Conservation (phyloP, 257 asterid genomes). For the Solanum rostratum region DNA sequence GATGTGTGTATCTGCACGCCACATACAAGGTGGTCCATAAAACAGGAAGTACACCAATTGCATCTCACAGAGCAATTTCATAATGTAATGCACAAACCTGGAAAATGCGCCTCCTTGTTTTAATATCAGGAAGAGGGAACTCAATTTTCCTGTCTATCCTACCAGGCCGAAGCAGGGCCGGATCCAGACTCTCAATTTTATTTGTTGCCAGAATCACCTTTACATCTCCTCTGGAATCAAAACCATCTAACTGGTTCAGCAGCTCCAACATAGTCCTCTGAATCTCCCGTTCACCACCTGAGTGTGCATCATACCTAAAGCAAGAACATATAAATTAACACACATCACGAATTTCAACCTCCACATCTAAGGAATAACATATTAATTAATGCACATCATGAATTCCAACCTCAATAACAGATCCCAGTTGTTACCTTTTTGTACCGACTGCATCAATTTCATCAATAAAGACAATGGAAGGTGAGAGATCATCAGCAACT, state of each 20-base stretch:
- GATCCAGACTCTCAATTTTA: slow-evolving; percentile 85
- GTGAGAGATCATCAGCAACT: slow-evolving; percentile 98
- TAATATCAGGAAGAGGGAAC: slow-evolving; percentile 87
- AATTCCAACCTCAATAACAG: neutral
- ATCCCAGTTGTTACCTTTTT: slow-evolving; percentile 40
- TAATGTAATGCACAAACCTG: slow-evolving; percentile 31
- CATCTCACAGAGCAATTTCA: neutral
- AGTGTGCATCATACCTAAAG: slow-evolving; percentile 84
- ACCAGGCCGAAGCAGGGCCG: slow-evolving; percentile 90
- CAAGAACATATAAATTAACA: slow-evolving; percentile 1
- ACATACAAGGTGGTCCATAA: neutral
- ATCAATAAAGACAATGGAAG: slow-evolving; percentile 92
- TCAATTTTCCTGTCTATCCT: slow-evolving; percentile 87
- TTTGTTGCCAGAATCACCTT: slow-evolving; percentile 92
- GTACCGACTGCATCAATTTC: slow-evolving; percentile 97
- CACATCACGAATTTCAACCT: neutral
- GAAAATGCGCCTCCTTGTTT: slow-evolving; percentile 82
- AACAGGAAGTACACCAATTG: neutral
- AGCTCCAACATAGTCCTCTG: slow-evolving; percentile 95
- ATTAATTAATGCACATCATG: neutral
- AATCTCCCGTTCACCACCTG: slow-evolving; percentile 97
- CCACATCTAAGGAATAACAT: neutral
- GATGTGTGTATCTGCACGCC: slow-evolving; percentile 81
- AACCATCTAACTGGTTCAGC: slow-evolving; percentile 86
- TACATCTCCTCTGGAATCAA: slow-evolving; percentile 93